These are phyloP conservation scores for Brasilioporus rufonigricans DNA, from an alignment of 768 basidiomycete species.

Conservation along the genomic window DNA sequence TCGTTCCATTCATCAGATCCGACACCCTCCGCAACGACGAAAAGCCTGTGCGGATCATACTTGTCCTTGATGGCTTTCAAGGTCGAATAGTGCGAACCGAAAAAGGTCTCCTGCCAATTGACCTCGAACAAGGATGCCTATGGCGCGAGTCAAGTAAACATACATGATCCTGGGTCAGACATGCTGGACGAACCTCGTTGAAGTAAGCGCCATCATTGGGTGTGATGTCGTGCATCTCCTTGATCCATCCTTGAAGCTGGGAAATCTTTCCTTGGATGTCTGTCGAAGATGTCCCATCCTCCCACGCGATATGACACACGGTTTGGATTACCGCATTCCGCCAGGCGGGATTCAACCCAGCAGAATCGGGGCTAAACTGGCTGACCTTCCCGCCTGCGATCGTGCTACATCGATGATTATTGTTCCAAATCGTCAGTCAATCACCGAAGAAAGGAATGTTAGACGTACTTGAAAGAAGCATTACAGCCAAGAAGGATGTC, in stretches of 20 bases:
- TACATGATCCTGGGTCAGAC: not conserved
- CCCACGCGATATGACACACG: conserved; percentile 19
- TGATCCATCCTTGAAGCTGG: conserved; percentile 19
- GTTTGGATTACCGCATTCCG: conserved; percentile 38
- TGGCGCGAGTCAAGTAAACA: too few relatives aligned
- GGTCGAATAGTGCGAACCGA: conserved; percentile 41
- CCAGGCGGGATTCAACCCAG: conserved; percentile 50
- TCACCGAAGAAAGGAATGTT: not conserved
- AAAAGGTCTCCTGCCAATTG: conserved; percentile 42
- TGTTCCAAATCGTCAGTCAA: not conserved
- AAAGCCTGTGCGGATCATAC: conserved; percentile 12
- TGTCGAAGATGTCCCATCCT: conserved; percentile 17
- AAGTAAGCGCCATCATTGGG: conserved; percentile 41
- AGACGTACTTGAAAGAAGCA: conserved; percentile 4
- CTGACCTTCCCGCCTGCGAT: conserved; percentile 45
- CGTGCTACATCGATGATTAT: conserved; percentile 23
- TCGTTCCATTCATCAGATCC: conserved; percentile 28
- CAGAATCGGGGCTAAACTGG: conserved; percentile 34
- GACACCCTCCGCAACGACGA: conserved; percentile 11
- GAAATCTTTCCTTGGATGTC: conserved; percentile 15
- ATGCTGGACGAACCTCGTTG: conserved; percentile 39
- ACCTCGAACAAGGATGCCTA: conserved; percentile 45
- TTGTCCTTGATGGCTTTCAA: conserved; percentile 41
- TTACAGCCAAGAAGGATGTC: conserved; percentile 6
- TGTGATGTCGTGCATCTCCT: conserved; percentile 31